Evolutionary conservation across 2,329 filamentous ascomycete species (phyloP), one percentile per base, ranked within the genome.

Genomic region (Atkinsonella texensis): DNA sequence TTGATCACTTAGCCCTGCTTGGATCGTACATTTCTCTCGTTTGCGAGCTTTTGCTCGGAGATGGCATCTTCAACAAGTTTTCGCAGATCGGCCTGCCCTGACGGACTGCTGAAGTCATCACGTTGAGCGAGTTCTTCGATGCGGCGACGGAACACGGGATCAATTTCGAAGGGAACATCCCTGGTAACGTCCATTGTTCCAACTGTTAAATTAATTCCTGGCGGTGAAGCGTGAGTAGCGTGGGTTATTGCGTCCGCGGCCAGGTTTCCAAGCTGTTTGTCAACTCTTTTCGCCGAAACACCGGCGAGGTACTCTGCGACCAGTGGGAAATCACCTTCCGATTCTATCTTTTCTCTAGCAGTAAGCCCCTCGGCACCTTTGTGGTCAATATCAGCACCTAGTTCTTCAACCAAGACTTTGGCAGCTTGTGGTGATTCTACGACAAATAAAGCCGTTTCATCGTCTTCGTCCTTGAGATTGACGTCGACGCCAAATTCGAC

Each of bases 361-460:
- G 85, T 95, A 62, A 85, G 71, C 3, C 87, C 89, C 15, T 94
- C 88, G 20, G 76, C 71, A 56, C 93, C 90, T 58, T 71, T 76
- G 53, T 84, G 73, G 18, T 68, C 70, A 39, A 79, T 67, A 59
- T 95, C 82, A 33, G 86, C 80, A 5, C 83, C 80, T 3, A 97
- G 74, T 66, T 95, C 89, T 62, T 94, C 88, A 3, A 97, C 79
- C 8, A 98, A 74, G 49, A 84, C 79, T 59, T 80, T 80, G 18
- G 91, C 91, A 43, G 89, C 84, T 4, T 87, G 83, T 47, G 85
- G 74, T 0, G 81, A 87, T 68, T 98, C 93, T 31, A 84, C 82
- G n/a, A 89, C 88, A 63, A 95, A 98, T 4, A 98, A 74, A n/a
- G 91, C 86, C 1, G 91, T 96, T 70, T 98, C 93, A 52, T 83